Percentiles rank a stretch among this genome's conserved stretches.
These are phyloP conservation scores for Phialophora verrucosa DNA, from an alignment of 2,329 filamentous ascomycete genomes.

Conservation along the genomic window DNA sequence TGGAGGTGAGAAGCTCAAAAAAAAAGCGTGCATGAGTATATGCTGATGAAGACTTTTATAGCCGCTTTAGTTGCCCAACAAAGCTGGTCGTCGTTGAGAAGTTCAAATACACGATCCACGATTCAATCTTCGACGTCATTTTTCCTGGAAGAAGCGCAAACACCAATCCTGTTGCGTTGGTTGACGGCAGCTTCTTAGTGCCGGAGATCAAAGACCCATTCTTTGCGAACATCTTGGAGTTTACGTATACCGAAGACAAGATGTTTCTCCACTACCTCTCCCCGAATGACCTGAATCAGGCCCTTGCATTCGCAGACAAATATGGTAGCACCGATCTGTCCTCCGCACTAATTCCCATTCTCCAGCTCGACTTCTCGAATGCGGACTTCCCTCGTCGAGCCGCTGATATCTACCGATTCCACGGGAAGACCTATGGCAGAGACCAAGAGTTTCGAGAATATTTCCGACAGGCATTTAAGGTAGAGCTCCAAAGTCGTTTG, in stretches of 20 bases:
- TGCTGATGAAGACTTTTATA: not conserved
- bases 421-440: no score
- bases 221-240: not conserved
- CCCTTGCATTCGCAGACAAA: conserved; percentile 1
- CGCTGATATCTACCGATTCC: conserved; percentile 6
- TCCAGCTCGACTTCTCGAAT: not conserved
- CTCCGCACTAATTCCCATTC: not conserved
- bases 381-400: not conserved
- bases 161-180: not conserved
- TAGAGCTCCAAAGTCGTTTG: not conserved
- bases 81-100: not conserved
- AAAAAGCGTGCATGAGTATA: not conserved
- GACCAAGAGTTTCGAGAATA: not conserved
- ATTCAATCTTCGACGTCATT: not conserved
- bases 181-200: not conserved
- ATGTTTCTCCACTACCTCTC: not conserved
- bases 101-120: not conserved
- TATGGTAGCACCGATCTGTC: not conserved
- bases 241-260: not conserved
- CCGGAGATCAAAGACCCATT: not conserved
- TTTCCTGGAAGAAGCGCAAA: not conserved
- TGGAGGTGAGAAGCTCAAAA: not conserved
- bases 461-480: conserved; percentile 2
- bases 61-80: not conserved
- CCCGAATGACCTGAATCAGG: not conserved